Evolutionary conservation across 345 rosid genomes (phyloP).

Genomic region (Hirschfeldia incana): DNA sequence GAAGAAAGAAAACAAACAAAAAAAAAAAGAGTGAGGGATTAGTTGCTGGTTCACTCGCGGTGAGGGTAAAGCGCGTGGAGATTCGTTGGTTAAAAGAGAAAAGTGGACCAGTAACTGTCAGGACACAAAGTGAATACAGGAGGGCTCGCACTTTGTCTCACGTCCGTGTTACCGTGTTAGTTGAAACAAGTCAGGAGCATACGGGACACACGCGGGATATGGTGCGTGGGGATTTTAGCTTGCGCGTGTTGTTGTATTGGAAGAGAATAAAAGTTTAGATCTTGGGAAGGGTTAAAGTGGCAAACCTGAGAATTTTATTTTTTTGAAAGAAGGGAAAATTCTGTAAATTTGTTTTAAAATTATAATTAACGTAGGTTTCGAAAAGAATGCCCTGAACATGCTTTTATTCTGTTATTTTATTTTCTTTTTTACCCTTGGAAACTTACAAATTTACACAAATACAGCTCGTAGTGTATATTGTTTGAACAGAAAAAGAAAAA

Average conservation of each 20-base stretch:
- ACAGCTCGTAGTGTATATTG: neutral
- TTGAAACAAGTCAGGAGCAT: neutral
- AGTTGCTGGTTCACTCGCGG: constrained; percentile 26
- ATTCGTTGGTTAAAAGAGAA: constrained; percentile 21
- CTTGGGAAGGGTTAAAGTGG: constrained; percentile 38
- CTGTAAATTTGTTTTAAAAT: neutral
- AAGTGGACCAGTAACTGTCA: constrained; percentile 51
- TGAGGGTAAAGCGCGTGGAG: constrained; percentile 45
- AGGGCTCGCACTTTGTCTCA: constrained; percentile 50
- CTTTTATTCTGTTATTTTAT: constrained; percentile 16
- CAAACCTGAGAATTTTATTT: constrained; percentile 9
- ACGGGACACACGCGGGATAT: constrained; percentile 18
- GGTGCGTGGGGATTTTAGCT: constrained; percentile 1
- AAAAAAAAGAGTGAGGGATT: neutral
- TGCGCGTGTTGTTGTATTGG: constrained; percentile 15
- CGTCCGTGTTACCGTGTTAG: constrained; percentile 16
- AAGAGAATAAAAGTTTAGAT: constrained; percentile 25
- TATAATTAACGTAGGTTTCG: constrained; percentile 22
- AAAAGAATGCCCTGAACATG: constrained; percentile 34
- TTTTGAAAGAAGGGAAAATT: constrained; percentile 12
- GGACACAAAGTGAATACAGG: constrained; percentile 41
- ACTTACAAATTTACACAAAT: neutral
- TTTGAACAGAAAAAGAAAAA: neutral
- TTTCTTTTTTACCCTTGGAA: neutral
- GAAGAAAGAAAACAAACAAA: constrained; percentile 2